A percentile compares a stretch with the other conserved stretches of the same genome.
Conservation (phyloP, 2,329 filamentous ascomycete species). For the Pseudocercospora fijiensis region DNA sequence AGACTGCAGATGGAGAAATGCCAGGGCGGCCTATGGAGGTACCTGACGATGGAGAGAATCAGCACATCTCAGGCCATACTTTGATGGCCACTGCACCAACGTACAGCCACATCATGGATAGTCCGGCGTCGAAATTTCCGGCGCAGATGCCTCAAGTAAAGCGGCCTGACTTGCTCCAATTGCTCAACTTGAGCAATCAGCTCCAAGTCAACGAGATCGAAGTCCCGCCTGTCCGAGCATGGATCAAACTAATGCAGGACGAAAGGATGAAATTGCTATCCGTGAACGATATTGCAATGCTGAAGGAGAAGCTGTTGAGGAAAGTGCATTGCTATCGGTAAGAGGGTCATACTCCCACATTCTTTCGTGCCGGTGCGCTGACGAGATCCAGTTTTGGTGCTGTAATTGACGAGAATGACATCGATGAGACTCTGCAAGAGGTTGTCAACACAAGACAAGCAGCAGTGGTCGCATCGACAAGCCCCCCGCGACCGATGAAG, state of each 20-base stretch:
- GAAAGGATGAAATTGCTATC: slow-evolving; percentile 14
- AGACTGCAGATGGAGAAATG: slow-evolving; percentile 5
- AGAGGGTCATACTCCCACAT: not conserved
- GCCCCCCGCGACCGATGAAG: not conserved
- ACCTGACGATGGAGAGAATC: slow-evolving; percentile 21
- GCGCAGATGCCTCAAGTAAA: slow-evolving; percentile 22
- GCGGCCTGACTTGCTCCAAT: slow-evolving; percentile 22
- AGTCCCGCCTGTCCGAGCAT: slow-evolving; percentile 27
- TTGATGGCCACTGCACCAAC: slow-evolving; percentile 26
- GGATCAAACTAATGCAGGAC: slow-evolving; percentile 28
- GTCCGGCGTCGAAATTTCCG: slow-evolving; percentile 17
- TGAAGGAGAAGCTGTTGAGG: slow-evolving; percentile 21
- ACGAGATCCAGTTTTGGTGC: slow-evolving; percentile 22
- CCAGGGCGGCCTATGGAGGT: slow-evolving; percentile 1
- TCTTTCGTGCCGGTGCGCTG: not conserved
- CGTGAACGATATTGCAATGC: slow-evolving; percentile 20
- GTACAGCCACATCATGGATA: slow-evolving; percentile 21
- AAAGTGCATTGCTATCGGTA: slow-evolving; percentile 29
- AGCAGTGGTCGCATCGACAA: slow-evolving; percentile 5
- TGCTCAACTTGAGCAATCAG: slow-evolving; percentile 24
- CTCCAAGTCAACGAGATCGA: slow-evolving; percentile 24
- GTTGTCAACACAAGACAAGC: slow-evolving; percentile 21
- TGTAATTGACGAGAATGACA: slow-evolving; percentile 24
- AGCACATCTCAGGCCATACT: slow-evolving; percentile 29
- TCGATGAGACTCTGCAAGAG: slow-evolving; percentile 19